Percentiles rank a stretch among this genome's conserved stretches.
Conservation (phyloP, 78 protist species). For the Dictyostelium brefeldianum region DNA sequence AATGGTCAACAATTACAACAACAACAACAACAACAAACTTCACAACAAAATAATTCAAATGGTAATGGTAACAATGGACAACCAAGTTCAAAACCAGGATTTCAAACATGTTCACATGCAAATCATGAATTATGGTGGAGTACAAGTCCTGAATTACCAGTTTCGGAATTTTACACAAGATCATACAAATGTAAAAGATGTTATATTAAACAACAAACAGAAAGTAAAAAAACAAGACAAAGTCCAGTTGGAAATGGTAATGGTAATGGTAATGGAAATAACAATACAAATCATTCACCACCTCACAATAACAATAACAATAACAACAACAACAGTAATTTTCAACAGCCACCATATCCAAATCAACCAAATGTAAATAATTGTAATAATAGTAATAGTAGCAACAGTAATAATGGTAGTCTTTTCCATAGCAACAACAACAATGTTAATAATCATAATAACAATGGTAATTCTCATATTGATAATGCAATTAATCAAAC, state of each 20-base stretch:
- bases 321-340: neutral
- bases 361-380: neutral
- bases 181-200: slow-evolving; percentile 74
- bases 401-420: neutral
- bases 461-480: neutral
- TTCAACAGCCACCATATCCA: neutral
- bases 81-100: slow-evolving; percentile 16
- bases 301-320: neutral
- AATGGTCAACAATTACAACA: neutral
- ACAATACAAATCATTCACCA: neutral
- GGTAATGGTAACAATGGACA: neutral
- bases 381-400: neutral
- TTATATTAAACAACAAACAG: slow-evolving; percentile 73
- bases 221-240: slow-evolving; percentile 26
- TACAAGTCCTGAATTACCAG: slow-evolving; percentile 59
- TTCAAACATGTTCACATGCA: slow-evolving; percentile 62
- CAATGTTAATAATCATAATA: neutral
- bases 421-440: neutral
- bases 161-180: slow-evolving; percentile 62
- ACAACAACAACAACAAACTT: neutral
- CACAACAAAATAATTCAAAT: neutral
- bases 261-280: neutral
- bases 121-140: slow-evolving; percentile 77
- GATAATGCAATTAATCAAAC: slow-evolving; percentile 5
- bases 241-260: neutral